phyloP scores from a whole-genome alignment of 2,329 filamentous ascomycete genomes.

The Cercospora canescens region DNA sequence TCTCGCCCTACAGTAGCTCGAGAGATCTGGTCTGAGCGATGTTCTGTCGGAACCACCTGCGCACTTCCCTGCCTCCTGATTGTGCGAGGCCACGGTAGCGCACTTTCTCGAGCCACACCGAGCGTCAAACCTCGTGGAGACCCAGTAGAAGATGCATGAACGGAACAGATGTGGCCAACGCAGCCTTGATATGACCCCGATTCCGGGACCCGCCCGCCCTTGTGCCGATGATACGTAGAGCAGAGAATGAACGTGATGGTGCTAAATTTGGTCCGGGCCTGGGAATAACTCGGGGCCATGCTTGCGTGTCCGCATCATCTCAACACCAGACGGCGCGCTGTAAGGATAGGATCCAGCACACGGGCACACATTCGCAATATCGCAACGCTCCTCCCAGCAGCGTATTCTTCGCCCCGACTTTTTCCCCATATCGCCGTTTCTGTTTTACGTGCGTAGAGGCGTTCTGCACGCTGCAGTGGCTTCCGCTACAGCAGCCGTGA shows the following conservation, averaged over 20 bases:
- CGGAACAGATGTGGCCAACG: not conserved
- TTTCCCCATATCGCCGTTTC: not conserved
- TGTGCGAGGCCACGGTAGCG: not conserved
- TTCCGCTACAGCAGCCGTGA: not conserved
- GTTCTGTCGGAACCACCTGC: not conserved
- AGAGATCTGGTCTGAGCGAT: not conserved
- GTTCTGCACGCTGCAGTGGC: not conserved
- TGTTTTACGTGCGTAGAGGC: not conserved
- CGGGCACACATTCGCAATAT: not conserved
- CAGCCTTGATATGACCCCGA: not conserved
- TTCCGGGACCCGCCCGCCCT: slow-evolving; percentile 8
- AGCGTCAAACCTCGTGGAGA: not conserved
- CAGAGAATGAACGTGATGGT: not conserved
- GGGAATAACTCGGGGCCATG: slow-evolving; percentile 4
- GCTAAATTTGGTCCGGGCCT: not conserved
- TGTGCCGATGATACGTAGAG: slow-evolving; percentile 3
- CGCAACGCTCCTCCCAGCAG: not conserved
- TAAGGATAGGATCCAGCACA: slow-evolving; percentile 4
- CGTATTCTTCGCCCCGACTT: slow-evolving; percentile 1
- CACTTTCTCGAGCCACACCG: not conserved
- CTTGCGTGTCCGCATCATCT: not conserved
- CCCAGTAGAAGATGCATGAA: not conserved
- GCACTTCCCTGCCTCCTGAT: not conserved
- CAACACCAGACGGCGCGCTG: not conserved
- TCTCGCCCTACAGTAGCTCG: not conserved